Base-by-base conservation (phyloP, 1,284 basidiomycete species). In the Anthracocystis setariae region DNA sequence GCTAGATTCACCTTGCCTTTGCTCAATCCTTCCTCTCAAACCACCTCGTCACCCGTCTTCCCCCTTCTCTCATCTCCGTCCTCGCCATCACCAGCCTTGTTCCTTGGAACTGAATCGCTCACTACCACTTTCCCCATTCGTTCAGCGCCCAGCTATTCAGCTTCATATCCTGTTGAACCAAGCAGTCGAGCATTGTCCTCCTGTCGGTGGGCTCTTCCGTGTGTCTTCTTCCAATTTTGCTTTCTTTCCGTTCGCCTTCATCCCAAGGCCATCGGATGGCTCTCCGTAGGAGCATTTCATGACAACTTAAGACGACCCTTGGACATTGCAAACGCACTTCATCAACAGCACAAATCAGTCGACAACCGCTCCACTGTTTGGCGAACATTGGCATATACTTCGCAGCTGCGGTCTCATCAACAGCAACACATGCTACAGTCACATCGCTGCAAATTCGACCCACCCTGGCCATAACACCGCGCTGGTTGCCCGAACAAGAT, bases 371-470 rank as follows among this genome's bases (percentile, higher is more conserved):
- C 33, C 38, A 29, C 46, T 38, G 33, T 27, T 43, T 20, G n/a
- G 5, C 45, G 29, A 32, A 23, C 10, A 21, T 46, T 47, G 33
- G 24, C 20, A 13, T 13, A 37, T 33, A 13, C 3, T 42, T 37
- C 38, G 48, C 25, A n/a, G n/a, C 61, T 64, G 49, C 49, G 56
- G 42, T 33, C 35, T 29, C 59, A 45, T 3, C 15, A 15, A 13
- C 17, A 33, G 17, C 39, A 39, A 12, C 38, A 38, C 48, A 49
- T 58, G 50, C 55, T 58, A 50, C 62, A 58, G 29, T 61, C 64
- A 60, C 57, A 56, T 53, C 25, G 48, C 49, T 24, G 45, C 64
- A 37, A 8, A 20, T 32, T n/a, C 10, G 21, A 15, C 58, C 53
- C 57, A 60, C 64, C 57, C 46, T 39, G 18, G 39, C 45, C 48